Evolutionary conservation across 768 basidiomycete genomes (phyloP).

Genomic region (Podaxis mareebaensis): DNA sequence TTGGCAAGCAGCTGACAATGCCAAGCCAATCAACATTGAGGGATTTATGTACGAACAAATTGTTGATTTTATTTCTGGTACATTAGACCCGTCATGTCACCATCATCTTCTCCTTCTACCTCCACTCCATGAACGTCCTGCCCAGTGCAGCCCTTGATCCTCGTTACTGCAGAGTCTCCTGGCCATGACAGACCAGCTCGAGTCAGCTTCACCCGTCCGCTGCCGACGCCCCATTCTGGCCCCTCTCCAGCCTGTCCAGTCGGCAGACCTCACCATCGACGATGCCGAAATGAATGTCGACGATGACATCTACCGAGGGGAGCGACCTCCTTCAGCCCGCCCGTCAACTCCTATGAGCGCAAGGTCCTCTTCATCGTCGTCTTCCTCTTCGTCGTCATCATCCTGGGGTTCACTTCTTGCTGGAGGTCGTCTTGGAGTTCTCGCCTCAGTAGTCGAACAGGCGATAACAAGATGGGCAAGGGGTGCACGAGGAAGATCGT

Average conservation of each 20-base stretch:
- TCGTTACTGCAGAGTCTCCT: not conserved
- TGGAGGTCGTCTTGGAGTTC: conserved; percentile 47
- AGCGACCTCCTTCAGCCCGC: conserved; percentile 33
- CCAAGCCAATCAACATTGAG: conserved; percentile 2
- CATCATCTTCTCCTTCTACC: conserved; percentile 2
- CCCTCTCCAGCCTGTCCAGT: conserved; percentile 18
- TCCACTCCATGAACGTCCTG: conserved; percentile 10
- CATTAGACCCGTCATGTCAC: too few species aligned
- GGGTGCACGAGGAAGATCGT: conserved; percentile 41
- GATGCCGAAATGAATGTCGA: conserved; percentile 26
- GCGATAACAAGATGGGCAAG: conserved; percentile 74
- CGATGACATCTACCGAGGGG: conserved; percentile 65
- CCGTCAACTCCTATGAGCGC: conserved; percentile 30
- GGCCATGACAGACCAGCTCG: conserved; percentile 11
- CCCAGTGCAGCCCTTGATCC: conserved; percentile 6
- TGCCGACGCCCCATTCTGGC: not conserved
- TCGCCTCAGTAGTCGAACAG: conserved; percentile 65
- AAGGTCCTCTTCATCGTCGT: conserved; percentile 37
- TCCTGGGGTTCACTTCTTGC: conserved; percentile 38
- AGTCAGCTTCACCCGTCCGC: not conserved
- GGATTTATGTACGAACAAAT: not conserved
- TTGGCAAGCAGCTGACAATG: not conserved
- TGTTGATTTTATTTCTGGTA: conserved; percentile 11
- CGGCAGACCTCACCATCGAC: conserved; percentile 16
- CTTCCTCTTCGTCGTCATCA: conserved; percentile 42